Percentiles rank a stretch among this genome's conserved stretches.
Evolutionary conservation across 2,329 filamentous ascomycete genomes (phyloP).

Genomic region (Passalora sequoiae): DNA sequence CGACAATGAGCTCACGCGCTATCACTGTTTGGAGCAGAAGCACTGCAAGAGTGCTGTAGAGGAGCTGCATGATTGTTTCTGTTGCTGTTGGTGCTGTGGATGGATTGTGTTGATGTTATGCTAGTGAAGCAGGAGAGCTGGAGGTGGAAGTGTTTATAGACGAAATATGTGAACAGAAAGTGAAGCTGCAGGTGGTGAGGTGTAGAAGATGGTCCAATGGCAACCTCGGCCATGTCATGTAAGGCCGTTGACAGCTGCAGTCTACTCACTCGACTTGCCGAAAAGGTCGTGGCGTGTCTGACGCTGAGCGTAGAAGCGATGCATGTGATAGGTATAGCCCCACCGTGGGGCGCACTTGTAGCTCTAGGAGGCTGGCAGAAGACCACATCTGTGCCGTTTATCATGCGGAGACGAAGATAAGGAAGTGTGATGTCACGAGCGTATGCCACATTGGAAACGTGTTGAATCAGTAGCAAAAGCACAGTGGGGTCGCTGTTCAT

Average conservation of each 20-base stretch:
- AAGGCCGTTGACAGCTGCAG: not conserved
- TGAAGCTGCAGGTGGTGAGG: not conserved
- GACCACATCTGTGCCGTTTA: not conserved
- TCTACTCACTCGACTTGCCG: not conserved
- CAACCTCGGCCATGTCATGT: not conserved
- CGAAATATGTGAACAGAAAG: too few relatives aligned
- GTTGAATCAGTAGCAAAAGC: too few relatives aligned
- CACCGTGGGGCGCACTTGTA: not conserved
- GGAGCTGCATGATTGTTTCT: conserved; percentile 8
- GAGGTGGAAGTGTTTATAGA: too few relatives aligned
- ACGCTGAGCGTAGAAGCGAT: not conserved
- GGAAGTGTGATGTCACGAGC: not conserved
- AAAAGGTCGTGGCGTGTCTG: not conserved
- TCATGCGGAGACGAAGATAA: not conserved
- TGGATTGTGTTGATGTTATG: not conserved
- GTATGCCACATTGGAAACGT: too few relatives aligned
- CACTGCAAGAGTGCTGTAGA: conserved; percentile 8
- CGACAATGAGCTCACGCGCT: not conserved
- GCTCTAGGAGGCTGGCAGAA: not conserved
- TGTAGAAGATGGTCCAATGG: not conserved
- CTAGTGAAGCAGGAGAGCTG: not conserved
- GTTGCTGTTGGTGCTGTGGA: conserved; percentile 8
- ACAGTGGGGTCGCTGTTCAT: too few relatives aligned
- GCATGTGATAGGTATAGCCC: not conserved
- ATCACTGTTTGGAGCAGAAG: conserved; percentile 6